A percentile compares a stretch with the other conserved stretches of the same genome.
These are phyloP conservation scores for Curvularia spicifera DNA, from an alignment of 2,329 filamentous ascomycete species.

Conservation along the genomic window DNA sequence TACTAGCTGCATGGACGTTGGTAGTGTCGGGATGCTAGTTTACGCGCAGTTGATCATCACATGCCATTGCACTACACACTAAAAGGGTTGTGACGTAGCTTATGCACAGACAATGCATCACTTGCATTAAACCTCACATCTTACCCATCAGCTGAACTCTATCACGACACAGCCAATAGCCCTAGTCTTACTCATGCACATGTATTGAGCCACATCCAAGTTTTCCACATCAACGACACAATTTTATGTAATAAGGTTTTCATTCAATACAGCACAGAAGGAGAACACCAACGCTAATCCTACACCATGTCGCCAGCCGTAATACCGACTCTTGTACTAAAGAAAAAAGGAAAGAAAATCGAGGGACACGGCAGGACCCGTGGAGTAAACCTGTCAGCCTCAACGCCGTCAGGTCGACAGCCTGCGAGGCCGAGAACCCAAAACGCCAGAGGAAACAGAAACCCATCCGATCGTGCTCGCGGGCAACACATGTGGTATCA, in stretches of 20 bases:
- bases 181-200: neutral
- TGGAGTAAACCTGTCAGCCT: conserved; percentile 20
- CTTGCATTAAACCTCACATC: neutral
- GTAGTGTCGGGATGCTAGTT: conserved; percentile 15
- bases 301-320: conserved; percentile 22
- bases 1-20: conserved; percentile 3
- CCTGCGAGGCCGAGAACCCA: conserved; percentile 22
- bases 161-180: neutral
- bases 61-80: conserved; percentile 21
- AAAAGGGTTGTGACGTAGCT: conserved; percentile 38
- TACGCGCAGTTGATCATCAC: conserved; percentile 28
- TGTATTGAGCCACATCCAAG: neutral
- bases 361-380: conserved; percentile 17
- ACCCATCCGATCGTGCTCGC: conserved; percentile 24
- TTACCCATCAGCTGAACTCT: neutral
- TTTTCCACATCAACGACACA: neutral
- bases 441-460: conserved; percentile 35
- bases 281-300: conserved; percentile 21
- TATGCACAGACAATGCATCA: conserved; percentile 25
- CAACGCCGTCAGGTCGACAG: conserved; percentile 26
- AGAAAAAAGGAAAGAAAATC: conserved; percentile 10
- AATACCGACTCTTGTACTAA: neutral
- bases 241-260: conserved; percentile 6
- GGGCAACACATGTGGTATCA: conserved; percentile 41
- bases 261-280: conserved; percentile 18